Percentiles rank a stretch among this genome's conserved stretches.
Conservation (phyloP, 371 early-diverging fungal genomes). For the Mucor piriformis region DNA sequence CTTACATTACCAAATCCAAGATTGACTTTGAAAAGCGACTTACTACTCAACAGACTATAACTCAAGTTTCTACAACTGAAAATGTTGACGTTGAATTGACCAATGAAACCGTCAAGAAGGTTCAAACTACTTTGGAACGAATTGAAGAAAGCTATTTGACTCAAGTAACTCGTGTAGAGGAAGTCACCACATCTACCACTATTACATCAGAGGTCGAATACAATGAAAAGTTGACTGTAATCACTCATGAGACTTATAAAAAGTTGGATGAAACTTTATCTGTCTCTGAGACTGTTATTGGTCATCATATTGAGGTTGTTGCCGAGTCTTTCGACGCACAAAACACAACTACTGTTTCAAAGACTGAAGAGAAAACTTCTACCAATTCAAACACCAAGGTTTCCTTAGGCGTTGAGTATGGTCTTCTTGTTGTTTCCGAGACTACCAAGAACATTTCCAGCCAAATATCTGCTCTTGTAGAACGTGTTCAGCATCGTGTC, state of each 20-base stretch:
- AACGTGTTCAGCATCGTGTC: conserved; percentile 20
- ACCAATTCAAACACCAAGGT: conserved; percentile 3
- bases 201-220: conserved; percentile 16
- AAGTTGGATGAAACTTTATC: conserved; percentile 22
- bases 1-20: conserved; percentile 22
- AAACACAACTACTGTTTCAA: conserved; percentile 3
- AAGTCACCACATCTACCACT: conserved; percentile 14
- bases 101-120: conserved; percentile 28
- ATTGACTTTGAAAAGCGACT: conserved; percentile 22
- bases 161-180: conserved; percentile 29
- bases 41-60: conserved; percentile 1
- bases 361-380: neutral
- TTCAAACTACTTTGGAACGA: conserved; percentile 25
- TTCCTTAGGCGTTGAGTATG: conserved; percentile 27
- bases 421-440: conserved; percentile 24
- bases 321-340: conserved; percentile 17
- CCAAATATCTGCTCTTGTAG: conserved; percentile 21
- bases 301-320: conserved; percentile 29
- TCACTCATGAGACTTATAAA: conserved; percentile 18
- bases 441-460: conserved; percentile 23
- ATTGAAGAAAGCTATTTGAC: conserved; percentile 24
- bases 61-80: neutral
- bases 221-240: conserved; percentile 13
- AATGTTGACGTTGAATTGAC: conserved; percentile 17
- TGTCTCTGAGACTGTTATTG: conserved; percentile 27